phyloP scores from a whole-genome alignment of 257 asterid species.

The Nicotiana undulata region DNA sequence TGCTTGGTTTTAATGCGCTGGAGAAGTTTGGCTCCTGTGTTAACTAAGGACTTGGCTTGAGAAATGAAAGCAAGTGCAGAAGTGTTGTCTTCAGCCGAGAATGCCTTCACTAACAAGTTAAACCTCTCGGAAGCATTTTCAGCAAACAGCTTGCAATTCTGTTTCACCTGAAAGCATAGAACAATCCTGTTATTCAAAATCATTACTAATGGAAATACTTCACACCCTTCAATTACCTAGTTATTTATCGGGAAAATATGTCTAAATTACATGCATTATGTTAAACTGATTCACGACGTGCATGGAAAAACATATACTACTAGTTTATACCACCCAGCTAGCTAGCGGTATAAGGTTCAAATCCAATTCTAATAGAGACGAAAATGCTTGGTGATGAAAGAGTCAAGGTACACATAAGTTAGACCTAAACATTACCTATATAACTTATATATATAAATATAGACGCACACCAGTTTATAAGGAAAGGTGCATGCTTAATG shows the following conservation, averaged over 20 bases:
- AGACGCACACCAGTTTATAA: not conserved
- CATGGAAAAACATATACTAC: not conserved
- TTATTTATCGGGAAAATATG: not conserved
- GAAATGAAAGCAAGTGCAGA: slow-evolving; percentile 38
- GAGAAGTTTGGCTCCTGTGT: slow-evolving; percentile 44
- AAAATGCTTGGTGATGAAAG: not conserved
- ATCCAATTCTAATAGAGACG: not conserved
- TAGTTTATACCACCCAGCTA: not conserved
- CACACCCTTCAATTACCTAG: not conserved
- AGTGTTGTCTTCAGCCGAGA: slow-evolving; percentile 46
- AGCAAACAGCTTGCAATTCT: slow-evolving; percentile 41
- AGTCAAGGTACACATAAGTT: no score
- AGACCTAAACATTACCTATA: no score
- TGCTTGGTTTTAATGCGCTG: slow-evolving; percentile 54
- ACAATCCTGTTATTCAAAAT: not conserved
- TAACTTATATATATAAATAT: no score
- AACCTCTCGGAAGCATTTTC: slow-evolving; percentile 63
- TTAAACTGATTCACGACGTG: not conserved
- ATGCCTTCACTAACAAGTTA: slow-evolving; percentile 46
- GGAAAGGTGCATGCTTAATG: not conserved
- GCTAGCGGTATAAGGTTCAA: not conserved
- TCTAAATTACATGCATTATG: not conserved
- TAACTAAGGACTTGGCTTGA: slow-evolving; percentile 48
- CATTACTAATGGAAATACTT: not conserved
- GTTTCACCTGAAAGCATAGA: slow-evolving; percentile 45